Evolutionary conservation across 1,139 yeast species (phyloP), one percentile per base, ranked within the genome.

Genomic region (Nakaseomyces kungkrabaensis): DNA sequence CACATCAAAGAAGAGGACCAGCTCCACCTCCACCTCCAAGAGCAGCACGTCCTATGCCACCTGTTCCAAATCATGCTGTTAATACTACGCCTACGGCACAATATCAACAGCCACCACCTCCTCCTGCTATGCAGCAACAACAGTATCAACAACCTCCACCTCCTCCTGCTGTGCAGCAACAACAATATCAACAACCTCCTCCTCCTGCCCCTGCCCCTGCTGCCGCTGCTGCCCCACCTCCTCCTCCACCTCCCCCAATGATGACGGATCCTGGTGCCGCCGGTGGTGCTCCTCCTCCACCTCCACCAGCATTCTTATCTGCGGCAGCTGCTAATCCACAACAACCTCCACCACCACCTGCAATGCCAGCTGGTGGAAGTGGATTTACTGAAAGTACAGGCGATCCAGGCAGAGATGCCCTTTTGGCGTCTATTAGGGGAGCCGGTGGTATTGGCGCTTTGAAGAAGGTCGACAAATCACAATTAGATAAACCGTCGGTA

Each of bases 371-470:
- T 1, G 57, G 69, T n/a, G 68, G 73, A 9, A 36, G 72, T 6
- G 65, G 71, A 8, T 48, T 67, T 27, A 60, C 67, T n/a, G 66
- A 61, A 45, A 54, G 53, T 25, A 61, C 74, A 1, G 77, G 74
- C 1, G 88, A 76, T 56, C 70, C 73, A 0, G 81, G 81, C 0
- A 74, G 96, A 59, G 95, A 86, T 66, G 96, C 96, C 0, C 74
- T 92, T 45, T 70, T 92, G 52, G 88, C 95, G 0, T 87, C 97
- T 0, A 92, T 90, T 58, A 76, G 96, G 60, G 79, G 83, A 34
- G 82, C 95, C 0, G 83, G 83, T n/a, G 87, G 89, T 48, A 48
- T 89, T 10, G 82, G 82, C 0, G 64, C 78, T 3, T 74, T 90
- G 56, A 80, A 74, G 55, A 86, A 83, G 65, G 84, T 85, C 4